Evolutionary conservation across 331 rosid genomes (phyloP).

Genomic region (Saraca asoca): DNA sequence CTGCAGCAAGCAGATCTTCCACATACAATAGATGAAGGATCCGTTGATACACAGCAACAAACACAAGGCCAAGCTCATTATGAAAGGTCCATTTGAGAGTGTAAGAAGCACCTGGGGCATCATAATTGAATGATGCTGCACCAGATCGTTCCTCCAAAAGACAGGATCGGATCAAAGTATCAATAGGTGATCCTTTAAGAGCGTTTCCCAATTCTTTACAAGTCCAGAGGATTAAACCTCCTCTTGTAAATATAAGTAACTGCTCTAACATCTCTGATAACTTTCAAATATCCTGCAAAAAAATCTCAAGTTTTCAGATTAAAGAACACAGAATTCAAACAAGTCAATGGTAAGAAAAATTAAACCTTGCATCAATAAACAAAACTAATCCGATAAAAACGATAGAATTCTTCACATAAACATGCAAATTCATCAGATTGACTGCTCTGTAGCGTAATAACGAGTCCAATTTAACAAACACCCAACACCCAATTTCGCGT

Average conservation of each 20-base stretch:
- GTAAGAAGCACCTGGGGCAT: conserved; percentile 82
- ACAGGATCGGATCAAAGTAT: conserved; percentile 89
- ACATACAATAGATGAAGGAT: conserved; percentile 85
- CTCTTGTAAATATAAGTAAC: conserved; percentile 86
- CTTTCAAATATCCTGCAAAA: conserved; percentile 42
- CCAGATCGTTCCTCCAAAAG: conserved; percentile 95
- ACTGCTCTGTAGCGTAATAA: background rate
- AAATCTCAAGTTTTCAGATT: background rate
- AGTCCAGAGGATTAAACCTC: conserved; percentile 94
- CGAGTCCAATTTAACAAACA: too few species aligned
- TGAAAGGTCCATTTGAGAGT: conserved; percentile 97
- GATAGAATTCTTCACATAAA: background rate
- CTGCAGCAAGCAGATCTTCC: conserved; percentile 77
- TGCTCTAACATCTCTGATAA: conserved; percentile 77
- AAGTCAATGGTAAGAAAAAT: background rate
- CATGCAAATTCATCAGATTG: background rate
- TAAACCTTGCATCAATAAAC: background rate
- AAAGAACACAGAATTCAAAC: conserved; percentile 4
- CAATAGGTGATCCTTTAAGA: conserved; percentile 88
- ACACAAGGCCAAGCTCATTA: conserved; percentile 86
- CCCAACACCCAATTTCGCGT: too few species aligned
- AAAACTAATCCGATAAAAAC: background rate
- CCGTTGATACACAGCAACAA: conserved; percentile 90
- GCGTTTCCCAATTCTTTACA: conserved; percentile 86
- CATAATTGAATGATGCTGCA: conserved; percentile 75